Conservation (phyloP, 805 yeast species). For the Hermanozyma aechmeae region DNA sequence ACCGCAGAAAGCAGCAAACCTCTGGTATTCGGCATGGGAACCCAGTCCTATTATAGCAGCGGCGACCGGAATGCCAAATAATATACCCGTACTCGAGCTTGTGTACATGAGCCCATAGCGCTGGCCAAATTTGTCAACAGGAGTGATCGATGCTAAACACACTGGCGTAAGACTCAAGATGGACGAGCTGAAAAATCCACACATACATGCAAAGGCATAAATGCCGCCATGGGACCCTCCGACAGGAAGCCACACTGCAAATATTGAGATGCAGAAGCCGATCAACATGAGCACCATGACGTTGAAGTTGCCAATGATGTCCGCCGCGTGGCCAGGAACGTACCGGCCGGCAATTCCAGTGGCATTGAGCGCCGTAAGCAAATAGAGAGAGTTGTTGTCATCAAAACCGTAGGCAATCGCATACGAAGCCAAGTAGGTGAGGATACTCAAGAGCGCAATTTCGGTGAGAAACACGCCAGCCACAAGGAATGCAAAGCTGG, state of each 20-base stretch:
- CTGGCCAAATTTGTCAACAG: constrained; percentile 56
- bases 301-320: constrained; percentile 46
- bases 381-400: constrained; percentile 32
- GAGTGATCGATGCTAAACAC: constrained; percentile 59
- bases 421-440: constrained; percentile 50
- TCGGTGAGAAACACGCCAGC: constrained; percentile 39
- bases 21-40: constrained; percentile 22
- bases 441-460: constrained; percentile 40
- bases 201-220: constrained; percentile 42
- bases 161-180: constrained; percentile 59
- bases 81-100: constrained; percentile 37
- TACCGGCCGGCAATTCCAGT: constrained; percentile 44
- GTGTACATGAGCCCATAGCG: constrained; percentile 61
- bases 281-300: constrained; percentile 41
- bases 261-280: constrained; percentile 36
- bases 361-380: constrained; percentile 39
- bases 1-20: constrained; percentile 37
- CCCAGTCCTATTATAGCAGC: constrained; percentile 28
- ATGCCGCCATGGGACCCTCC: constrained; percentile 36
- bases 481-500: constrained; percentile 23
- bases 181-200: constrained; percentile 55
- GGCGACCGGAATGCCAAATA: constrained; percentile 28
- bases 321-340: constrained; percentile 48
- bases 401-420: constrained; percentile 41
- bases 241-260: constrained; percentile 61